Evolutionary conservation across 306 rosid genomes (phyloP), one percentile per base, ranked within the genome.

Genomic region (Trichosanthes truncata): DNA sequence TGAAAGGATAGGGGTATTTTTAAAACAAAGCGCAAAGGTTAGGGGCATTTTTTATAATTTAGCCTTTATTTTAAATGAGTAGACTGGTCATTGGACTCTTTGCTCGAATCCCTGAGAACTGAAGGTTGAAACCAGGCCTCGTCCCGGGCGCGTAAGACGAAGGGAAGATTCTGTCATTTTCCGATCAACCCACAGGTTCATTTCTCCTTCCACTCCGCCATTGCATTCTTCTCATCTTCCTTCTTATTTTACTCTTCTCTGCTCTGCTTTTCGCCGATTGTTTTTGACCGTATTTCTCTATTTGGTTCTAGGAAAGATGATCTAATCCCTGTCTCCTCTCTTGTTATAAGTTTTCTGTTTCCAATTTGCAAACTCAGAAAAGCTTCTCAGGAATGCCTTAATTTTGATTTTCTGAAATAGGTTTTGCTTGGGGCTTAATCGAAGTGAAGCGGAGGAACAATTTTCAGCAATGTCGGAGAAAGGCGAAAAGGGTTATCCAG

Each of bases 401-500:
- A 3, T 72, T 15, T 72, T 15, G 12, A 0, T 26, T 73, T 73
- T 73, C 15, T 73, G 14, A 14, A 26, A 12, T 52, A 73, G 78
- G n/a, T 48, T 73, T 71, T 71, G 4, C 56, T 71, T 71, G n/a
- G 13, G 45, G 56, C 55, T 71, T 15, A 21, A 15, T 53, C 51
- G 20, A 35, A 76, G 12, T 53, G n/a, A 76, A 51, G 10, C 36
- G 69, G 35, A 26, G 74, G 65, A 78, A 76, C 41, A 65, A 25
- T 35, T 60, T 76, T 81, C 67, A 4, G 76, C 20, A 53, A 90
- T 91, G 94, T 80, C 90, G 75, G 97, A 89, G 57, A 93, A 91
- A 86, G 92, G 89, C 43, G 97, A 90, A 80, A 91, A 86, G 84
- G 90, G 87, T 59, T 84, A 41, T 72, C 80, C 93, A 33, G 31